These are phyloP conservation scores for Solanum boliviense DNA, from an alignment of 257 asterid species.

Conservation along the genomic window DNA sequence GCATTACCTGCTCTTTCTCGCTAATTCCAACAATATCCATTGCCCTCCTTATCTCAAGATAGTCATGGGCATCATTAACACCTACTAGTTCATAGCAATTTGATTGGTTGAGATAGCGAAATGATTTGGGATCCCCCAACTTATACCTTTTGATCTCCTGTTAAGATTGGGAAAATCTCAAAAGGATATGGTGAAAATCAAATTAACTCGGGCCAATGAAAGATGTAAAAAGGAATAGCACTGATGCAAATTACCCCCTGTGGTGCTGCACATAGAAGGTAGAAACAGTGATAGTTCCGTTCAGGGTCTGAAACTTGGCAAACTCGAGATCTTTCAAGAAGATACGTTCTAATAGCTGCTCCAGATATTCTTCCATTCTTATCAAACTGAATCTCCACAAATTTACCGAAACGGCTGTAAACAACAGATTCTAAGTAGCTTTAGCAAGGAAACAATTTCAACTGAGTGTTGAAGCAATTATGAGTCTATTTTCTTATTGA, in stretches of 20 bases:
- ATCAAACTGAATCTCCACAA: conserved; percentile 94
- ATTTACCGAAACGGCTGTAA: conserved; percentile 94
- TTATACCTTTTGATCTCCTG: conserved; percentile 88
- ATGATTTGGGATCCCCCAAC: conserved; percentile 70
- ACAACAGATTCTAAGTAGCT: conserved; percentile 1
- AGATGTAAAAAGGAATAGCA: neutral
- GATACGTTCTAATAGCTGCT: conserved; percentile 96
- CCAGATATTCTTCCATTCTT: conserved; percentile 93
- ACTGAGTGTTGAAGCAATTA: neutral
- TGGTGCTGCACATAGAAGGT: conserved; percentile 97
- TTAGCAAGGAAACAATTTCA: neutral
- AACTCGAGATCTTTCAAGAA: conserved; percentile 97
- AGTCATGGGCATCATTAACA: conserved; percentile 79
- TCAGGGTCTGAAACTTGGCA: conserved; percentile 97
- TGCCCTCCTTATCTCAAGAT: conserved; percentile 94
- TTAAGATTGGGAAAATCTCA: conserved; percentile 14
- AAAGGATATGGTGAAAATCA: conserved; percentile 3
- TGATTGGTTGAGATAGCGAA: conserved; percentile 85
- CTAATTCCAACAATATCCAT: conserved; percentile 98
- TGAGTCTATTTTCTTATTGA: neutral
- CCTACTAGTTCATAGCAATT: conserved; percentile 83
- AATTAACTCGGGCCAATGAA: conserved; percentile 2
- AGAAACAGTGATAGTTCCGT: conserved; percentile 93
- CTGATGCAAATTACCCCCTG: conserved; percentile 45
- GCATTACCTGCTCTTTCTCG: conserved; percentile 70